phyloP scores from a whole-genome alignment of 2,329 filamentous ascomycete species.

The Chaetomiaceae sp. region DNA sequence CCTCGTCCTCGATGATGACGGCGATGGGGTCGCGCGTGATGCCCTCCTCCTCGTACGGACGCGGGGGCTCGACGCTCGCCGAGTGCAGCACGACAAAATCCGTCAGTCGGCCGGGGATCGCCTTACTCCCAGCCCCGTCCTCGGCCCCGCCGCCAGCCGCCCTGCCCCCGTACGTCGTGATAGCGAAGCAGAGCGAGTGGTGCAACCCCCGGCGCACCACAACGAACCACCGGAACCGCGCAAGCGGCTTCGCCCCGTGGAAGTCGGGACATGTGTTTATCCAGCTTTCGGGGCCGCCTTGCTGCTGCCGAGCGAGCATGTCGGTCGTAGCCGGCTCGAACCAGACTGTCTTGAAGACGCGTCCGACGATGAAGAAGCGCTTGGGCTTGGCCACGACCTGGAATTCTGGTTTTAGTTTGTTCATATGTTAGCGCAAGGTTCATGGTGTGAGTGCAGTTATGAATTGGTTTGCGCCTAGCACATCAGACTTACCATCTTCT shows the following conservation, averaged over 20 bases:
- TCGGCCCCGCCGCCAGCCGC: too few relatives aligned
- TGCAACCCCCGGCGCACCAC: constrained; percentile 25
- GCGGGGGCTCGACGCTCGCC: constrained; percentile 18
- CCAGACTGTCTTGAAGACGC: constrained; percentile 29
- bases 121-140: constrained; percentile 5
- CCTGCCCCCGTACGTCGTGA: constrained; percentile 23
- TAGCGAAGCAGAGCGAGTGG: constrained; percentile 28
- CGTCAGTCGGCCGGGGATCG: constrained; percentile 6
- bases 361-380: constrained; percentile 27
- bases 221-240: constrained; percentile 28
- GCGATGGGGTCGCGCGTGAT: constrained; percentile 23
- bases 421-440: not conserved
- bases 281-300: constrained; percentile 13
- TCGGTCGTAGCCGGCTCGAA: constrained; percentile 23
- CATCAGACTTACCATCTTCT: too few relatives aligned
- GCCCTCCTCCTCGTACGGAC: constrained; percentile 21
- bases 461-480: too few relatives aligned
- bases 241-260: constrained; percentile 20
- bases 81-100: constrained; percentile 27
- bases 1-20: constrained; percentile 27
- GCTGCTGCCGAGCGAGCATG: not conserved
- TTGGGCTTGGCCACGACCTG: constrained; percentile 23
- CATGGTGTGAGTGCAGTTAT: too few relatives aligned
- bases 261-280: constrained; percentile 14
- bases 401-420: constrained; percentile 17